A percentile compares a stretch with the other conserved stretches of the same genome.
Conservation (phyloP, 2,329 filamentous ascomycete genomes). For the Cordyceps cicadae region DNA sequence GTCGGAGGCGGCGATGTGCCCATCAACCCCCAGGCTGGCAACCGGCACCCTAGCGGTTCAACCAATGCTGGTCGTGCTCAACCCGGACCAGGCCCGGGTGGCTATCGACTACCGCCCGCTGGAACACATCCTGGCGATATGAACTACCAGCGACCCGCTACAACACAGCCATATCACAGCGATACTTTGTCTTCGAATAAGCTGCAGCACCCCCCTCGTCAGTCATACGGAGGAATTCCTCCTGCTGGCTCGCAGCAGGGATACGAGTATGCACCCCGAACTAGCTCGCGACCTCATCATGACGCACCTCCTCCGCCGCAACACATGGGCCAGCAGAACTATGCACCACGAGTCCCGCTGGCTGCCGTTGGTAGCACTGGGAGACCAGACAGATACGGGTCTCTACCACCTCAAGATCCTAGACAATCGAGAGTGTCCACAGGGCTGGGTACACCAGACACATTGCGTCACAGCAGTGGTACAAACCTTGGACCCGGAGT, state of each 20-base stretch:
- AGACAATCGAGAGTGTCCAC: conserved; percentile 16
- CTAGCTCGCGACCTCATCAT: conserved; percentile 16
- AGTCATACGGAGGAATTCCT: conserved; percentile 10
- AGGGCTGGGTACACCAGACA: conserved; percentile 15
- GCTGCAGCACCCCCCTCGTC: conserved; percentile 2
- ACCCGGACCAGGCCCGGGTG: conserved; percentile 21
- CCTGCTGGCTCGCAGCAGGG: conserved; percentile 22
- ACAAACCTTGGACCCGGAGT: conserved; percentile 14
- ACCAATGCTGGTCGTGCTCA: conserved; percentile 34
- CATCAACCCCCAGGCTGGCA: not conserved
- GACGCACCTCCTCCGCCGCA: not conserved
- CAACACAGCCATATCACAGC: conserved; percentile 18
- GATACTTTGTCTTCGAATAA: not conserved
- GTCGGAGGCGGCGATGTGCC: not conserved
- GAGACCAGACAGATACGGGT: conserved; percentile 26
- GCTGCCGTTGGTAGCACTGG: conserved; percentile 17
- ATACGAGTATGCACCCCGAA: conserved; percentile 32
- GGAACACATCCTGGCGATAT: conserved; percentile 20
- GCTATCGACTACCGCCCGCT: conserved; percentile 34
- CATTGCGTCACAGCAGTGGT: conserved; percentile 15
- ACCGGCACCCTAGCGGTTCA: conserved; percentile 13
- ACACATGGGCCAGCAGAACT: not conserved
- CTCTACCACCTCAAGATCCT: conserved; percentile 20
- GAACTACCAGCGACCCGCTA: conserved; percentile 16
- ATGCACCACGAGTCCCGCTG: not conserved